Evolutionary conservation across 108 stramenopile genomes (phyloP).

Genomic region (Schizochytrium sp.): DNA sequence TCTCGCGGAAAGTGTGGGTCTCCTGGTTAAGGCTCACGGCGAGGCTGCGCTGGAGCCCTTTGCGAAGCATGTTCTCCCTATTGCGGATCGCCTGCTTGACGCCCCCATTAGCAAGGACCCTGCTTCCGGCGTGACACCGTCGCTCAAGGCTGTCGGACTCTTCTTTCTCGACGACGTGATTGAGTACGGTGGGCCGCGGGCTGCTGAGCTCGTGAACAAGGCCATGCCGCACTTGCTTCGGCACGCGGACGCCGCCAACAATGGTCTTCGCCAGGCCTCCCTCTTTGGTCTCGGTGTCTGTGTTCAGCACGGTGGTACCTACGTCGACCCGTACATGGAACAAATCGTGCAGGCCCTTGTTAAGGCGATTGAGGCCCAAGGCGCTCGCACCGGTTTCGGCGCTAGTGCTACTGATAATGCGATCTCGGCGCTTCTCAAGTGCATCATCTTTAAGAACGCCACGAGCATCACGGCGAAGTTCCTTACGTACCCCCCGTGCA

Average conservation of each 20-base stretch:
- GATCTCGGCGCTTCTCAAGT: background rate
- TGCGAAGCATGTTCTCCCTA: background rate
- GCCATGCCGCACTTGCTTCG: background rate
- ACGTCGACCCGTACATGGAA: background rate
- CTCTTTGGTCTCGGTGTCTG: background rate
- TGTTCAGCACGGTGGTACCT: background rate
- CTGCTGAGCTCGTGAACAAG: background rate
- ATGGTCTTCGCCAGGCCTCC: background rate
- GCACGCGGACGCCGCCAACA: background rate
- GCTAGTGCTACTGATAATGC: background rate
- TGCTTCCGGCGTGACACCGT: background rate
- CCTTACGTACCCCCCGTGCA: background rate
- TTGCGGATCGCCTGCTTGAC: background rate
- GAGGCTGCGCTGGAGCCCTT: conserved; percentile 6
- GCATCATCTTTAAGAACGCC: conserved; percentile 8
- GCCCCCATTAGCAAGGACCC: background rate
- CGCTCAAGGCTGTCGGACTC: background rate
- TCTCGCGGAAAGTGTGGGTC: background rate
- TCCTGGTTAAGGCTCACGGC: background rate
- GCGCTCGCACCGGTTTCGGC: background rate
- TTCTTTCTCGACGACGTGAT: background rate
- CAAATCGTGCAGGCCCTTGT: background rate
- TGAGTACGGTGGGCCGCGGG: background rate
- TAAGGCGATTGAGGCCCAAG: background rate
- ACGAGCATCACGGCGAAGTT: background rate